Base-by-base conservation (phyloP, 1,284 basidiomycete species). In the Apiotrichum mycotoxinovorans region DNA sequence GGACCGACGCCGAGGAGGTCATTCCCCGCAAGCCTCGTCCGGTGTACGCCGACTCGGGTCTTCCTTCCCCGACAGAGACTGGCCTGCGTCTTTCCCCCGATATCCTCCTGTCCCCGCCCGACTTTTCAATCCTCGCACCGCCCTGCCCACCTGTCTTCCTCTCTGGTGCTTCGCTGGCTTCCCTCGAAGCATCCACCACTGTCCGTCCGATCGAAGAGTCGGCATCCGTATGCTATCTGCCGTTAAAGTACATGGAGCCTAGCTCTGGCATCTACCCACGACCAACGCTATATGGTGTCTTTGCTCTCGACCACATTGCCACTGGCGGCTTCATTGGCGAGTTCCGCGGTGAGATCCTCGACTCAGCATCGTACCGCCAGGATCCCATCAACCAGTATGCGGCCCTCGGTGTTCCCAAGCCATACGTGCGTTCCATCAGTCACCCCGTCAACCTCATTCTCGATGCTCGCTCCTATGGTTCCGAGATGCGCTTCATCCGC, bases 391-490 rank as follows among this genome's bases (percentile, higher is more conserved):
- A 83, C 59, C 82, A 83, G 66, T 83, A 83, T 62, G 64, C 72
- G 0, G 69, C 71, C 0, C 69, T 83, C 14, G 83, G 83, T 18
- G 71, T 79, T 12, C 74, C 78, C n/a, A 84, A 84, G 66, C 79
- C 79, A 1, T 87, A 86, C 64, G 92, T 96, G 0, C 87, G 90
- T 59, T 81, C 89, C 9, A 74, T 97, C 0, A 88, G 88, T 0
- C 85, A 86, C 0, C 91, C 90, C 0, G 80, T 94, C 59, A 87
- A 87, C 61, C 74, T 96, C 15, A 87, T 88, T 3, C 79, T 98
- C 35, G 94, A 98, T 66, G 83, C 88, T 0, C 79, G 94, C 17
- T 80, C 84, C n/a, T 84, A 84, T n/a, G 91, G 91, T 7, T 83
- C 81, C 57, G 83, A 87, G 57, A 82, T 83, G 0, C 80, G 90